Evolutionary conservation across 495 filamentous ascomycete species (phyloP), one percentile per base, ranked within the genome.

Genomic region (Penicillium desertorum): DNA sequence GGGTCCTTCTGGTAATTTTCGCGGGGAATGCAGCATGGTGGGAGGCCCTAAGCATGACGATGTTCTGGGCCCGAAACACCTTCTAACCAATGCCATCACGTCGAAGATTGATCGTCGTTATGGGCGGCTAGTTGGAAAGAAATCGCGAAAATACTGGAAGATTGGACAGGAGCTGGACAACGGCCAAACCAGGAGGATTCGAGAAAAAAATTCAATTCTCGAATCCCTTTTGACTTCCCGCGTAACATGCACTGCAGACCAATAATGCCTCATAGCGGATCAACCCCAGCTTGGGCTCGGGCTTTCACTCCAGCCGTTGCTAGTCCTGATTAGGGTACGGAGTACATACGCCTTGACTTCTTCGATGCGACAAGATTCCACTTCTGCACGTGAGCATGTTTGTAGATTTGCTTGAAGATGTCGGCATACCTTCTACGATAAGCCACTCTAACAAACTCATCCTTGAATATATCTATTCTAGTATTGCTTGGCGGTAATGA

Each of bases 81-180:
- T 32, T 32, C 5, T n/a, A 29, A 7, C 44, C 23, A 47, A 10
- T 32, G 16, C 14, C 23, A 25, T 20, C 23, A 17, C n/a, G n/a
- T n/a, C 17, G 27, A 17, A 19, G 29, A 48, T 30, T 53, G 51
- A 53, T 53, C 51, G 39, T 53, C 51, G 51, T 53, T 20, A 53
- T 30, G 37, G 39, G 51, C 51, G 39, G 37, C 9, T 53, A 44
- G 23, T 23, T 1, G n/a, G n/a, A 44, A 48, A 48, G 45, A 29
- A 52, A 42, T 27, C 1, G 23, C 4, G 45, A 48, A 48, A 48
- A 6, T 47, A 27, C 23, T n/a, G 45, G 45, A 25, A 16, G n/a
- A 46, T 10, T 5, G n/a, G 45, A 29, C 4, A 7, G 2, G 3
- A 27, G 25, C n/a, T n/a, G 29, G 17, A n/a, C 3, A 30, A 47